A percentile compares a stretch with the other conserved stretches of the same genome.
phyloP scores from a whole-genome alignment of 352 stramenopile species.

The Phytophthora sp. region DNA sequence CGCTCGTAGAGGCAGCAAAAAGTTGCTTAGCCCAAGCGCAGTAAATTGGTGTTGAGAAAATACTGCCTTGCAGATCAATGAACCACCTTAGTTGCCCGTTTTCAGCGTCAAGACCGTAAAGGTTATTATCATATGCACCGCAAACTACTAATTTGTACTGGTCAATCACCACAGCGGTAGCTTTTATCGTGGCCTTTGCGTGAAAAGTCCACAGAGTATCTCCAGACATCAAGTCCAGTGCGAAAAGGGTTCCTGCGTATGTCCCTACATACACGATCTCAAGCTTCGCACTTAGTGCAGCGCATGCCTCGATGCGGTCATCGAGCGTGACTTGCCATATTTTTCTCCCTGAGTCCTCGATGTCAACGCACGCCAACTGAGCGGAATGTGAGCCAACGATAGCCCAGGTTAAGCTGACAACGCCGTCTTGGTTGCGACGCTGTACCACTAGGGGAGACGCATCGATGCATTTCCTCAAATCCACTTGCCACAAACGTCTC shows the following conservation, averaged over 20 bases:
- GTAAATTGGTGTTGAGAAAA: conserved; percentile 56
- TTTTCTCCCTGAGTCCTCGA: conserved; percentile 21
- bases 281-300: conserved; percentile 38
- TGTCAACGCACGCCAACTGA: conserved; percentile 51
- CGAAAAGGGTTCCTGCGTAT: conserved; percentile 57
- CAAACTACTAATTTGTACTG: conserved; percentile 42
- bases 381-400: conserved; percentile 61
- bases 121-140: conserved; percentile 55
- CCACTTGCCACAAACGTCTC: conserved; percentile 26
- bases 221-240: conserved; percentile 43
- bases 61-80: conserved; percentile 41
- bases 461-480: conserved; percentile 71
- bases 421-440: neutral
- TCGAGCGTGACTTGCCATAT: conserved; percentile 55
- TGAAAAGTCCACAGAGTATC: conserved; percentile 39
- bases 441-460: conserved; percentile 62
- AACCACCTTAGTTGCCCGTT: conserved; percentile 34
- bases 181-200: conserved; percentile 53
- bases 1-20: conserved; percentile 50
- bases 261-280: conserved; percentile 55
- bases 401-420: conserved; percentile 23
- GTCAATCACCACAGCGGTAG: conserved; percentile 52
- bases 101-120: conserved; percentile 42
- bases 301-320: conserved; percentile 63
- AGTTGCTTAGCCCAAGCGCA: conserved; percentile 24